Evolutionary conservation across 306 rosid genomes (phyloP), one percentile per base, ranked within the genome.

Genomic region (Prunus mongolica): DNA sequence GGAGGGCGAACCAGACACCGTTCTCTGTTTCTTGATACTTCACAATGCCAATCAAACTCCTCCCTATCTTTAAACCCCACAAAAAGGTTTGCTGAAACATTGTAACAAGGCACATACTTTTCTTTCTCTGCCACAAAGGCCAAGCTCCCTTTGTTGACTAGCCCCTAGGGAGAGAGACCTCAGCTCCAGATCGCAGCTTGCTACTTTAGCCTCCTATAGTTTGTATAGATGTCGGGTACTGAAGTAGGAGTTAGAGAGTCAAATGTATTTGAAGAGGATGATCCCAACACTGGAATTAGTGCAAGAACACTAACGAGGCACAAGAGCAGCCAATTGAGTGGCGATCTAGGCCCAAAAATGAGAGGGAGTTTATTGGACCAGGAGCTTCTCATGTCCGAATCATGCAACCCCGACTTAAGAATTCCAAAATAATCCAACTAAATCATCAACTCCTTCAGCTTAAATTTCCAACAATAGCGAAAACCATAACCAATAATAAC

Each of bases 11-110:
- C 83, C 75, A 93, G 80, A 84, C 99, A 96, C 78, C 60, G 87
- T 65, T 91, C 88, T 8, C 22, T 73, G 41, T 76, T 86, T 74
- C 75, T 81, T 16, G 80, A 84, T 52, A 82, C 68, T 64, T 86
- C 89, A 65, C 99, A 91, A 83, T 91, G 99, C 82, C 98, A 84
- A 83, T 91, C 99, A 85, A 89, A 83, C 87, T 96, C 98, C 76
- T 91, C 93, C 19, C 96, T 97, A 49, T 89, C 86, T 79, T 88
- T 88, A 75, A 75, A 86, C 72, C 99, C 97, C 8, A 86, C 85
- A 54, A 86, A 68, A 79, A 87, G 67, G 82, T 89, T 91, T 46
- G 88, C 93, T n/a, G 98, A 74, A n/a, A 96, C 91, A 83, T 96
- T 96, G 77, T 91, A 87, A 71, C 99, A 96, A 15, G 99, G 98